These are phyloP conservation scores for Fragilariopsis cylindrus DNA, from an alignment of 108 stramenopile species.

Conservation along the genomic window DNA sequence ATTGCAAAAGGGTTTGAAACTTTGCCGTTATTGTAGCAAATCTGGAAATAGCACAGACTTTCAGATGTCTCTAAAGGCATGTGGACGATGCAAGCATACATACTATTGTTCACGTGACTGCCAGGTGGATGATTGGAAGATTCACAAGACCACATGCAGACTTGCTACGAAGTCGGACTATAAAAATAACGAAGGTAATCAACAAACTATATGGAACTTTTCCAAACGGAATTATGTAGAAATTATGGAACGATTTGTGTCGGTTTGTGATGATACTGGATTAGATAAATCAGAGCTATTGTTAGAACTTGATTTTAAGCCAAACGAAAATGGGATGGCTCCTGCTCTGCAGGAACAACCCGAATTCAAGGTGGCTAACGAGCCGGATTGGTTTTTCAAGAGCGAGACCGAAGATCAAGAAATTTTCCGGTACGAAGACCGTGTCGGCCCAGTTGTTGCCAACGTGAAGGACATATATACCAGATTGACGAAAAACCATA, in stretches of 20 bases:
- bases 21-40: too few species aligned
- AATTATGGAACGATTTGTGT: slow-evolving; percentile 18
- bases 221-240: slow-evolving; percentile 12
- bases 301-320: slow-evolving; percentile 20
- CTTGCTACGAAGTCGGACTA: background rate
- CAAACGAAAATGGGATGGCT: background rate
- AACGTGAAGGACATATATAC: too few species aligned
- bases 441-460: too few species aligned
- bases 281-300: slow-evolving; percentile 14
- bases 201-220: slow-evolving; percentile 8
- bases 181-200: background rate
- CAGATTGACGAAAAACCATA: too few species aligned
- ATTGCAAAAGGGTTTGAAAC: too few species aligned
- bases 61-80: too few species aligned
- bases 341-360: slow-evolving; percentile 25
- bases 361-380: slow-evolving; percentile 19
- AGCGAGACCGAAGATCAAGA: background rate
- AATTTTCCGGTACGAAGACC: too few species aligned
- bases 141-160: too few species aligned
- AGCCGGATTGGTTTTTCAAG: slow-evolving; percentile 34
- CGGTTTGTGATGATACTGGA: slow-evolving; percentile 6
- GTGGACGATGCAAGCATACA: too few species aligned
- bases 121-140: too few species aligned
- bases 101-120: too few species aligned
- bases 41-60: too few species aligned